Base-by-base conservation (phyloP, 2,329 filamentous ascomycete species). In the Neofusicoccum sp. region DNA sequence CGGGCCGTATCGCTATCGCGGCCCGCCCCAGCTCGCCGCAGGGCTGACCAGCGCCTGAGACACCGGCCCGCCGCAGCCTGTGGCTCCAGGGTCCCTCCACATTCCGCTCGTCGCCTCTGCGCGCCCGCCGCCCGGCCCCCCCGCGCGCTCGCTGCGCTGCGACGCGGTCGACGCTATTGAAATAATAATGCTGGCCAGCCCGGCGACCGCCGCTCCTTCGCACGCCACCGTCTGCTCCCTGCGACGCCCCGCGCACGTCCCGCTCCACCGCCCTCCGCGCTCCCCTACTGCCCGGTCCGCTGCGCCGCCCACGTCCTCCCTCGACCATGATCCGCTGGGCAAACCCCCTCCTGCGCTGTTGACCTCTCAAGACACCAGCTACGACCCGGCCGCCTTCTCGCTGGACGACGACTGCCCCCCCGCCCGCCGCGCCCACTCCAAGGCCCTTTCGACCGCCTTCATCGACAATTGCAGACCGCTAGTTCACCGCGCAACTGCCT, bases 381-480 rank as follows among this genome's bases (percentile, higher is more conserved):
- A 58, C 39, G 44, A 58, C 56, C 64, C 67, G 22, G 62, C 68
- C 49, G 56, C 66, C 29, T 63, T 65, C 49, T 54, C 54, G 16
- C 62, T 63, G 33, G 52, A 56, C 43, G 67, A 70, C 48, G 67
- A 69, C 52, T 44, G 68, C 75, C 52, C 74, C 71, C 22, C 68
- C 67, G 14, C 61, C 67, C 16, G 71, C 73, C 65, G 76, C 71
- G 68, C 65, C 61, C 75, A 76, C 66, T 71, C 75, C 64, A 69
- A 73, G 14, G 72, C 72, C 1, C 56, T 77, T 64, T 77, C 75
- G 6, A 72, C 71, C 61, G 73, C 74, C 0, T 70, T 77, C 59
- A 69, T 77, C 61, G 71, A 76, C 69, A 77, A 76, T 66, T 74
- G 71, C 65, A 70, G 70, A 64, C 71, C 72, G 14, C 67, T 74